Percentiles rank a stretch among this genome's conserved stretches.
Conservation (phyloP, 2,329 filamentous ascomycete species). For the Colletotrichum melonis region DNA sequence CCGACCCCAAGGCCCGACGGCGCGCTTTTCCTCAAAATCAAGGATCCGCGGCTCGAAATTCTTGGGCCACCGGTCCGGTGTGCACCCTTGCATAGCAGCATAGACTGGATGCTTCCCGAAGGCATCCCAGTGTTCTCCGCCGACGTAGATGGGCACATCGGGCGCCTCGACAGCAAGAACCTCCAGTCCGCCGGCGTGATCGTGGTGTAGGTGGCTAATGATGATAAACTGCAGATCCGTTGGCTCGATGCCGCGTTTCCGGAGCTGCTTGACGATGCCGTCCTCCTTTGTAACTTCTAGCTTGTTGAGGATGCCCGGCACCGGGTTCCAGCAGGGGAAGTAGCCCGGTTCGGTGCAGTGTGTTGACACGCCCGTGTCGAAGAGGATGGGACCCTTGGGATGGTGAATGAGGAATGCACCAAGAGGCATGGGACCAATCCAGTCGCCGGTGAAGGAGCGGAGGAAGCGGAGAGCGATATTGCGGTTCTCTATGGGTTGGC, state of each 20-base stretch:
- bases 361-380: conserved; percentile 40
- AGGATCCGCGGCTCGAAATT: conserved; percentile 44
- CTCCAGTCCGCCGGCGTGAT: conserved; percentile 40
- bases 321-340: conserved; percentile 37
- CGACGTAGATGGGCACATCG: conserved; percentile 41
- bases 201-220: conserved; percentile 45
- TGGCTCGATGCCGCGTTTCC: conserved; percentile 35
- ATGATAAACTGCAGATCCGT: conserved; percentile 42
- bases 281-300: conserved; percentile 32
- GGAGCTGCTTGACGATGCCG: conserved; percentile 37
- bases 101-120: conserved; percentile 43
- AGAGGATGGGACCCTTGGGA: conserved; percentile 38
- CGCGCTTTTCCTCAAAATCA: conserved; percentile 36
- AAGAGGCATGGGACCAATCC: conserved; percentile 37
- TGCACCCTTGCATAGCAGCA: conserved; percentile 43
- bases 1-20: conserved; percentile 44
- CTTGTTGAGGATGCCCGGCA: conserved; percentile 29
- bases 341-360: conserved; percentile 38
- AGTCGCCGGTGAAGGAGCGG: conserved; percentile 37
- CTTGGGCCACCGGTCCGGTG: conserved; percentile 45
- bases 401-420: conserved; percentile 40
- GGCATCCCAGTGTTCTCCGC: conserved; percentile 41
- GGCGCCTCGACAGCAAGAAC: conserved; percentile 41
- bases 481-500: conserved; percentile 36
- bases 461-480: conserved; percentile 37